Evolutionary conservation across 2,329 filamentous ascomycete species (phyloP).

Genomic region (Colletotrichum orbiculare): DNA sequence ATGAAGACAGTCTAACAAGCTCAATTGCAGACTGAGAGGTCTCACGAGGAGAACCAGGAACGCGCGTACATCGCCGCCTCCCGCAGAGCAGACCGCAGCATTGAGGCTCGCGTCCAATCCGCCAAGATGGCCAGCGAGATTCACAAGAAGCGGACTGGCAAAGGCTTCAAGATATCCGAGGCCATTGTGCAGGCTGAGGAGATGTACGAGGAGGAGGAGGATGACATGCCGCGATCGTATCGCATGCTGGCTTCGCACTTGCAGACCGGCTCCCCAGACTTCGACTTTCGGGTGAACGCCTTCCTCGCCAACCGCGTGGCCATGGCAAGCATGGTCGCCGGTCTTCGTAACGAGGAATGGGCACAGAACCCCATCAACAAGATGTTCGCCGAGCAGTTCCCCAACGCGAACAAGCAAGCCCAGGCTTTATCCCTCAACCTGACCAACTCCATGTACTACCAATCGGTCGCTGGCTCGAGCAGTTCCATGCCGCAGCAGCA

Average conservation of each 20-base stretch:
- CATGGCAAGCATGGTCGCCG: slow-evolving; percentile 53
- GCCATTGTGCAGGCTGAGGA: slow-evolving; percentile 84
- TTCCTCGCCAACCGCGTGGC: slow-evolving; percentile 56
- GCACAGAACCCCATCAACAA: slow-evolving; percentile 59
- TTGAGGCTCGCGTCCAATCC: slow-evolving; percentile 90
- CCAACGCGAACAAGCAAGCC: slow-evolving; percentile 47
- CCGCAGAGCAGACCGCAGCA: slow-evolving; percentile 83
- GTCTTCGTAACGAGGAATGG: slow-evolving; percentile 49
- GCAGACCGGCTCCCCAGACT: slow-evolving; percentile 67
- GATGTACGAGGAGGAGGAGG: slow-evolving; percentile 96
- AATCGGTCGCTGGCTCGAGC: slow-evolving; percentile 2
- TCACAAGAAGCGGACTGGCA: slow-evolving; percentile 87
- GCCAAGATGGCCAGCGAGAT: slow-evolving; percentile 90
- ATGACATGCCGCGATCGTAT: slow-evolving; percentile 77
- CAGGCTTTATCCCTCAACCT: slow-evolving; percentile 40
- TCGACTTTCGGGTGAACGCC: slow-evolving; percentile 69
- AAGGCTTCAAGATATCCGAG: slow-evolving; percentile 82
- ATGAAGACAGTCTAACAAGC: too few relatives aligned
- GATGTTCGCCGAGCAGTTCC: slow-evolving; percentile 59
- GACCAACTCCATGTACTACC: slow-evolving; percentile 36
- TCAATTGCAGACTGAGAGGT: slow-evolving; percentile 72
- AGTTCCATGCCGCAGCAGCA: slow-evolving; percentile 3
- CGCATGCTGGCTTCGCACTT: slow-evolving; percentile 71
- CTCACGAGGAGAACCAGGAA: slow-evolving; percentile 85
- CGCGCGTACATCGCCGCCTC: slow-evolving; percentile 94